phyloP scores from a whole-genome alignment of 257 asterid species.

The Gardenia jasminoides region DNA sequence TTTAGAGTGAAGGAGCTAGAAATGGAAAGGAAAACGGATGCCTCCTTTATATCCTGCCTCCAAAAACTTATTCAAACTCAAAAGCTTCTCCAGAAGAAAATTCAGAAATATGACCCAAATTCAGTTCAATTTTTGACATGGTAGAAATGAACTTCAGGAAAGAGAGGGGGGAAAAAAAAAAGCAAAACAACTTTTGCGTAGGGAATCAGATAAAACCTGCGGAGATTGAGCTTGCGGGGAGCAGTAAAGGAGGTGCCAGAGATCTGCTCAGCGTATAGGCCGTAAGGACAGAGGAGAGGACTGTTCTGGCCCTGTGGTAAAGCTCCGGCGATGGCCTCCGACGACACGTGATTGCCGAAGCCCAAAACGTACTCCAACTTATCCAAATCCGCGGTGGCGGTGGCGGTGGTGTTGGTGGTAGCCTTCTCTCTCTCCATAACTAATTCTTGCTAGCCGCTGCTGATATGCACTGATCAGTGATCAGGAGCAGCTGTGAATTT shows the following conservation, averaged over 20 bases:
- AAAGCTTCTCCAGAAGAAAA: neutral
- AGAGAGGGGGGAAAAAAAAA: neutral
- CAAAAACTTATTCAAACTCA: neutral
- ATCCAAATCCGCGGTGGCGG: conserved; percentile 30
- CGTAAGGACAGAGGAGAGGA: conserved; percentile 79
- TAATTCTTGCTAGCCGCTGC: neutral
- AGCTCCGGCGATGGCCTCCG: conserved; percentile 89
- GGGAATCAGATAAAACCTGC: conserved; percentile 42
- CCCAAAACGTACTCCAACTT: conserved; percentile 70
- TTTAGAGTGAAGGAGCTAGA: too few species aligned
- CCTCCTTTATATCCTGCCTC: too few species aligned
- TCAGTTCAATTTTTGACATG: too few species aligned
- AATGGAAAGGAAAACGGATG: too few species aligned
- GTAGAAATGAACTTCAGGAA: neutral
- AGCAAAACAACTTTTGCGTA: neutral
- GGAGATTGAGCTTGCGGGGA: conserved; percentile 85
- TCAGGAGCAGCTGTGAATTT: neutral
- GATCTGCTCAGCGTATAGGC: conserved; percentile 95
- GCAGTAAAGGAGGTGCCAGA: conserved; percentile 98
- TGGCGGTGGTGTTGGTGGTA: conserved; percentile 17
- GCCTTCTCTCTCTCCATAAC: conserved; percentile 30
- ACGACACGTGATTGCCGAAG: conserved; percentile 75
- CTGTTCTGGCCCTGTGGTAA: conserved; percentile 81
- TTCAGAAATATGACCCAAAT: neutral
- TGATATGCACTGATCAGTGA: neutral